These are phyloP conservation scores for Coriaria nepalensis DNA, from an alignment of 306 rosid genomes.

Conservation along the genomic window DNA sequence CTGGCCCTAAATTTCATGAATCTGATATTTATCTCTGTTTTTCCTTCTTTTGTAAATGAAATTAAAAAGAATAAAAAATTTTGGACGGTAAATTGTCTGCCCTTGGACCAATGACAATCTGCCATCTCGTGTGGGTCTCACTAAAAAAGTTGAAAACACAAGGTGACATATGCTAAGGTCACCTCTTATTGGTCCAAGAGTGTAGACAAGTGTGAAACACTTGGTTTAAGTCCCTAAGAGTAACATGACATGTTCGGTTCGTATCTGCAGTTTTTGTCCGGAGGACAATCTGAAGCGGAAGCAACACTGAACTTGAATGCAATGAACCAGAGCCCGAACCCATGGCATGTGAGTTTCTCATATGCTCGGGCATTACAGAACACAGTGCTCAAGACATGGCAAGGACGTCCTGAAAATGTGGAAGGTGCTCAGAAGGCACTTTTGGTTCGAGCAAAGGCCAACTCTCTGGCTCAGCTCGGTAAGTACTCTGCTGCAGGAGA, in stretches of 20 bases:
- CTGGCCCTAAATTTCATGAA: too few relatives aligned
- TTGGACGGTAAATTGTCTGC: too few relatives aligned
- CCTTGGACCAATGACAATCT: too few relatives aligned
- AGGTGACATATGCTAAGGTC: too few relatives aligned
- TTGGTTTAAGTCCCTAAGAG: not conserved
- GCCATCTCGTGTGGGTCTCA: too few relatives aligned
- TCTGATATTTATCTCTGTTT: too few relatives aligned
- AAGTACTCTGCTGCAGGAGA: constrained; percentile 69
- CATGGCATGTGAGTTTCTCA: constrained; percentile 91
- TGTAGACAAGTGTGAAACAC: too few relatives aligned
- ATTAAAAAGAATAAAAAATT: too few relatives aligned
- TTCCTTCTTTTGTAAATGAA: too few relatives aligned
- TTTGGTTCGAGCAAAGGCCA: constrained; percentile 78
- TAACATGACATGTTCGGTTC: not conserved
- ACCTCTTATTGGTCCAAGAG: too few relatives aligned
- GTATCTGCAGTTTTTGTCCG: constrained; percentile 58
- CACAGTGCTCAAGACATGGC: constrained; percentile 78
- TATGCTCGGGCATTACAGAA: constrained; percentile 92
- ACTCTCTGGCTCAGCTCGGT: constrained; percentile 83
- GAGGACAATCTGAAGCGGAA: constrained; percentile 88
- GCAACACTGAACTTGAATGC: constrained; percentile 82
- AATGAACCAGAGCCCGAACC: constrained; percentile 93
- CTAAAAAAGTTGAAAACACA: too few relatives aligned
- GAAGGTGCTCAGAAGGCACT: constrained; percentile 65
- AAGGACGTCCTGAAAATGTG: constrained; percentile 58